Conservation (phyloP, 805 yeast species). For the Hanseniaspora mollemarum region DNA sequence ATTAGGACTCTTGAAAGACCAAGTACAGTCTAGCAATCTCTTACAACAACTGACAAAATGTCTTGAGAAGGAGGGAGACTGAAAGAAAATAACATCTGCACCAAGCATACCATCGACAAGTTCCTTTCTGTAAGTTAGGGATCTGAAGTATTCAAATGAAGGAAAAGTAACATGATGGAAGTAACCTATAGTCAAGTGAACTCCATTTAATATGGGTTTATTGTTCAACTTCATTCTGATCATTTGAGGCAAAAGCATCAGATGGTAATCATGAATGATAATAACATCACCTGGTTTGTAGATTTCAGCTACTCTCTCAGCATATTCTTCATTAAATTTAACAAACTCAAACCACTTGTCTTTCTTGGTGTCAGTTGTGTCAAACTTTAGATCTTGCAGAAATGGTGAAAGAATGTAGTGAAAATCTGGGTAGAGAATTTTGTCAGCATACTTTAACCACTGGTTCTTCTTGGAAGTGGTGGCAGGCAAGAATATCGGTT, state of each 20-base stretch:
- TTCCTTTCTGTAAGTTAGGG: constrained; percentile 70
- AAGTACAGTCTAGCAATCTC: constrained; percentile 74
- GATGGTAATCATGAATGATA: constrained; percentile 86
- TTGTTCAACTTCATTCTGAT: constrained; percentile 52
- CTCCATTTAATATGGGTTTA: constrained; percentile 43
- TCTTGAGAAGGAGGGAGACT: constrained; percentile 71
- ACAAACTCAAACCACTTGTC: constrained; percentile 85
- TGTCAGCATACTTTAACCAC: constrained; percentile 87
- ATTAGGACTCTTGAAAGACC: constrained; percentile 26
- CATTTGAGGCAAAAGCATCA: constrained; percentile 70
- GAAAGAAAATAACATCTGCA: constrained; percentile 76
- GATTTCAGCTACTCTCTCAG: constrained; percentile 57
- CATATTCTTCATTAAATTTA: constrained; percentile 79
- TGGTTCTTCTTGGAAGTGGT: constrained; percentile 48
- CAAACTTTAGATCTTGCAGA: constrained; percentile 44
- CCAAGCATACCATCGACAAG: constrained; percentile 87
- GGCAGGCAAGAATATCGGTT: constrained; percentile 73
- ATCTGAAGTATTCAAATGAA: constrained; percentile 82
- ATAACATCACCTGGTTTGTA: constrained; percentile 83
- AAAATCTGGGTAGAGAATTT: constrained; percentile 84
- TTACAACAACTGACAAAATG: constrained; percentile 88
- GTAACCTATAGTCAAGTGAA: constrained; percentile 43
- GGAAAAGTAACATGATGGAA: constrained; percentile 91
- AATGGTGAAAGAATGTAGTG: constrained; percentile 75
- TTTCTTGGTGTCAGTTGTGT: constrained; percentile 41